These are phyloP conservation scores for Pneumocystis sp. DNA, from an alignment of 1,139 yeast species.

Conservation along the genomic window DNA sequence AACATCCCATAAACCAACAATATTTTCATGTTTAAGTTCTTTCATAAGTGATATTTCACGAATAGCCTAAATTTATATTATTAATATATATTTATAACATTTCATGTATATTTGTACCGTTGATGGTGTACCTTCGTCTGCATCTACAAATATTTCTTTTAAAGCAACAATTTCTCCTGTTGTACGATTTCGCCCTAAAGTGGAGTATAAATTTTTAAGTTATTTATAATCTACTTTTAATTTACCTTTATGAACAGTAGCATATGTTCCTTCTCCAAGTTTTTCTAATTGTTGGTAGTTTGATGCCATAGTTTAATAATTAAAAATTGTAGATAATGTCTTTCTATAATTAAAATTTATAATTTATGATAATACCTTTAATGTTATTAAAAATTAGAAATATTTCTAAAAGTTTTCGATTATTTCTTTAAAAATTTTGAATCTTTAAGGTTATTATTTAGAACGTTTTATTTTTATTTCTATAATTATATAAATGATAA, in stretches of 20 bases:
- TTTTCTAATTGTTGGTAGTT: conserved; percentile 12
- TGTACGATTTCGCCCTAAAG: conserved; percentile 29
- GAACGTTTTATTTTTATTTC: not conserved
- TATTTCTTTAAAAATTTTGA: not conserved
- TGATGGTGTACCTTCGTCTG: conserved; percentile 97
- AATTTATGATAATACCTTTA: not conserved
- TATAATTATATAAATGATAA: not conserved
- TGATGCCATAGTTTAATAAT: not conserved
- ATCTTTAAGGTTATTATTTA: not conserved
- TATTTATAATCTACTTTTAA: conserved; percentile 44
- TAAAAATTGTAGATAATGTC: not conserved
- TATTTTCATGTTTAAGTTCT: conserved; percentile 84
- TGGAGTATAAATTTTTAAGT: not conserved
- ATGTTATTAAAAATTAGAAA: not conserved
- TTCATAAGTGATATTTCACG: conserved; percentile 87
- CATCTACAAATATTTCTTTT: conserved; percentile 85
- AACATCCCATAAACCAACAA: conserved; percentile 79
- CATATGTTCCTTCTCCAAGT: conserved; percentile 53
- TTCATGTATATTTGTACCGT: conserved; percentile 27
- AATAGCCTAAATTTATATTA: conserved; percentile 37
- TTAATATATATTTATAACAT: not conserved
- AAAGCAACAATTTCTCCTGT: conserved; percentile 76
- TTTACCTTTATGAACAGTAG: conserved; percentile 92
- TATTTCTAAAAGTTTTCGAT: not conserved
- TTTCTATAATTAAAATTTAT: not conserved